Evolutionary conservation across 225 moss, liverwort and hornwort species (phyloP), one percentile per base, ranked within the genome.

Genomic region (Sphagnum tenellum): DNA sequence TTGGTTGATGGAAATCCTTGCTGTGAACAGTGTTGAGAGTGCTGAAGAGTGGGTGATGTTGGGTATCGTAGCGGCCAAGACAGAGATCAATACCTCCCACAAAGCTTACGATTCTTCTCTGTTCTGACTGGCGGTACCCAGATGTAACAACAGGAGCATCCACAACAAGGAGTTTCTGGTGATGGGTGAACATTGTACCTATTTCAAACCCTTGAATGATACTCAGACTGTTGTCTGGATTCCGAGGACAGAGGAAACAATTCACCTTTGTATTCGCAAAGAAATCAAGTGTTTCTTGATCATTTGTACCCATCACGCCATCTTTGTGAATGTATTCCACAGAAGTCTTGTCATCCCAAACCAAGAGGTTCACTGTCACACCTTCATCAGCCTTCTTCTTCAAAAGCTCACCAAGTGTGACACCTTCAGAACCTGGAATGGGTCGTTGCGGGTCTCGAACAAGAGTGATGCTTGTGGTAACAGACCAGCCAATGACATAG

Each of bases 401-500:
- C 80, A 94, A 9, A 54, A 94, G 72, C 62, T 87, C 83, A 8
- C 94, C 94, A 2, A 94, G 69, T 2, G 89, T 91, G 57, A 91
- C 59, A 29, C 78, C 78, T 51, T 86, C 70, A 14, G 79, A 81
- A 9, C 80, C 91, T 45, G 73, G 65, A 49, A 94, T 70, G 48
- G 85, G 87, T 45, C 94, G 79, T 8, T 79, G 72, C 5, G 78
- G 73, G 65, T 94, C 94, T 5, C 94, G 76, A 8, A 91, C 74
- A 3, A 94, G 80, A 12, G 79, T 69, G 70, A 94, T 88, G 66
- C 89, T 87, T 7, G 85, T 82, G 78, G 91, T 89, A 4, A 94
- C 94, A 47, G 94, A 94, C 94, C 94, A 94, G 0, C 94, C 94
- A 55, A 91, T 89, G 14, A 94, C 80, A 70, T 94, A 94, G 4